Percentiles rank a stretch among this genome's conserved stretches.
Conservation (phyloP, 176 grass and related monocot species). For the Canna indica region DNA sequence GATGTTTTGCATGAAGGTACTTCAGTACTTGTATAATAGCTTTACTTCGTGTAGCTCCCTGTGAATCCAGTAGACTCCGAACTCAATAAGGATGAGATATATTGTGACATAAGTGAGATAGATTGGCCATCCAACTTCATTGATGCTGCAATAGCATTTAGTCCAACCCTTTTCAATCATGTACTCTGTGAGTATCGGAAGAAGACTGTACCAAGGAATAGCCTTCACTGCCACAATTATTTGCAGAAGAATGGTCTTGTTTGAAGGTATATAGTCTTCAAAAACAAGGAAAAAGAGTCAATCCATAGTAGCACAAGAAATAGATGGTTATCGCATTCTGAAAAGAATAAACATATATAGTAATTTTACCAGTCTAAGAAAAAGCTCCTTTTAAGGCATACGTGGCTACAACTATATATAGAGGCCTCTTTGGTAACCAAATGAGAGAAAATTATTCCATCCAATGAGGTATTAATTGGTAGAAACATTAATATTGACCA, state of each 20-base stretch:
- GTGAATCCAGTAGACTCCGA: slow-evolving; percentile 98
- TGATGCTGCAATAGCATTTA: slow-evolving; percentile 48
- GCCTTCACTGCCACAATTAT: slow-evolving; percentile 75
- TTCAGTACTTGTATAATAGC: slow-evolving; percentile 79
- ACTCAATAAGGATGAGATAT: slow-evolving; percentile 65
- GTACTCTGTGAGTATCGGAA: slow-evolving; percentile 63
- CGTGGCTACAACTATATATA: no score
- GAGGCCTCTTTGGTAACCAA: no score
- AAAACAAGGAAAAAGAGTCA: neutral
- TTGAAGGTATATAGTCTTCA: slow-evolving; percentile 69
- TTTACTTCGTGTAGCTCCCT: slow-evolving; percentile 97
- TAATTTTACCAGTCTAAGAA: no score
- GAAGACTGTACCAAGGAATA: slow-evolving; percentile 64
- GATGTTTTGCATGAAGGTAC: slow-evolving; percentile 83
- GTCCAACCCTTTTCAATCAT: no score
- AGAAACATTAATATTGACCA: no score
- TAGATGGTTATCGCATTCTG: no score
- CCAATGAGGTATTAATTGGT: no score
- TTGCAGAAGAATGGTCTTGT: slow-evolving; percentile 77
- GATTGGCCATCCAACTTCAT: slow-evolving; percentile 51
- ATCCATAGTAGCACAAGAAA: no score
- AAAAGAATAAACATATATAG: no score
- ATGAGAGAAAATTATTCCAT: no score
- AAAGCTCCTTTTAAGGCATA: no score
- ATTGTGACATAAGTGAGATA: slow-evolving; percentile 43